phyloP scores from a whole-genome alignment of 2,329 filamentous ascomycete species.

The Hymenoscyphus scutula region DNA sequence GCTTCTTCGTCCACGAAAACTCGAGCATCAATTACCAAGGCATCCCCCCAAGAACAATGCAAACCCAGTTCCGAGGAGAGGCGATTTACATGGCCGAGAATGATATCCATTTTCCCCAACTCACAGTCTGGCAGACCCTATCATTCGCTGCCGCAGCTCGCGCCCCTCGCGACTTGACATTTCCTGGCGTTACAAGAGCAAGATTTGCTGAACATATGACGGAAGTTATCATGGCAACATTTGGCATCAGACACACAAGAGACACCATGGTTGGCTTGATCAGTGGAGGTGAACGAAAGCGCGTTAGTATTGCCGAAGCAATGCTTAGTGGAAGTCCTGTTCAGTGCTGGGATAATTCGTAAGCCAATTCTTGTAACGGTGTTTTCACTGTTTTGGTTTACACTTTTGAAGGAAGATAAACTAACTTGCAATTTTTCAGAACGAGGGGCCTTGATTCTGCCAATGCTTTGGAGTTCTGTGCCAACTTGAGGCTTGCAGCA shows the following conservation, averaged over 20 bases:
- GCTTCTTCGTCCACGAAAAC: constrained; percentile 49
- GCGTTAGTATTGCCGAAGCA: constrained; percentile 77
- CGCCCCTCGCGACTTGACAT: constrained; percentile 55
- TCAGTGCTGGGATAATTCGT: constrained; percentile 69
- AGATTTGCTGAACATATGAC: constrained; percentile 44
- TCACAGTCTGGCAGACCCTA: constrained; percentile 71
- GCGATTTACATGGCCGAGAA: constrained; percentile 59
- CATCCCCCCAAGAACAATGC: constrained; percentile 43
- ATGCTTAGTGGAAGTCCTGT: constrained; percentile 53
- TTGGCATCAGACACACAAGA: constrained; percentile 67
- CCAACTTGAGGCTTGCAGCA: constrained; percentile 60
- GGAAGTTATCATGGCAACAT: constrained; percentile 65
- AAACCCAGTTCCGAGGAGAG: constrained; percentile 51
- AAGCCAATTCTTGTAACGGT: neutral
- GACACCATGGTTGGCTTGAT: constrained; percentile 72
- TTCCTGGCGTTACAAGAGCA: constrained; percentile 38
- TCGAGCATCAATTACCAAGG: constrained; percentile 62
- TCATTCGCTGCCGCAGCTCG: constrained; percentile 64
- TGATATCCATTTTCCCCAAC: constrained; percentile 70
- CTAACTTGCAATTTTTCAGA: neutral
- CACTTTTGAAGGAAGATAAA: neutral
- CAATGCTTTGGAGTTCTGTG: constrained; percentile 69
- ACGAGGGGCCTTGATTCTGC: constrained; percentile 65
- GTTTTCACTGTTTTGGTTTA: neutral
- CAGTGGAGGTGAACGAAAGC: constrained; percentile 70